Conservation (phyloP, 2,329 filamentous ascomycete genomes). For the Exophiala viscosa region DNA sequence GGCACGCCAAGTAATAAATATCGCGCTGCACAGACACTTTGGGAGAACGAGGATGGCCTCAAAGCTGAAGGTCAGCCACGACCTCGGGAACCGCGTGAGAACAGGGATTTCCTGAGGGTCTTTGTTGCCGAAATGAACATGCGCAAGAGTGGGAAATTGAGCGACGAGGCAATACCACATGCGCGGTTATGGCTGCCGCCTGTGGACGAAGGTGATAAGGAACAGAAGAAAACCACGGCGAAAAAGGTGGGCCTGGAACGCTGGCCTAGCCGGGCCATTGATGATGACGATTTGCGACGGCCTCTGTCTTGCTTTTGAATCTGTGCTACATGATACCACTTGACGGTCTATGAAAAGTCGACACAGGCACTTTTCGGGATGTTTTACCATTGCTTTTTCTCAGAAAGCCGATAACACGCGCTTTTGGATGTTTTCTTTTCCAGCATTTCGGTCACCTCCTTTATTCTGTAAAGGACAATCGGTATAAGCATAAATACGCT, state of each 20-base stretch:
- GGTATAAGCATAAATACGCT: too few species aligned
- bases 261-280: constrained; percentile 16
- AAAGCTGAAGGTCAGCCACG: constrained; percentile 37
- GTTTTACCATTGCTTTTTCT: too few species aligned
- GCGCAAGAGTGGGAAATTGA: constrained; percentile 60
- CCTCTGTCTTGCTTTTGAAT: neutral
- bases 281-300: constrained; percentile 2
- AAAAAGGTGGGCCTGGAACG: constrained; percentile 6
- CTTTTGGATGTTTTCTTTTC: too few species aligned
- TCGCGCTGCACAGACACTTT: constrained; percentile 29
- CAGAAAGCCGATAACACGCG: too few species aligned
- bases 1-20: constrained; percentile 30
- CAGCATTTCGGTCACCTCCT: too few species aligned
- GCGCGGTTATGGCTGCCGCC: constrained; percentile 61
- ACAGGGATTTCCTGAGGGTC: constrained; percentile 60
- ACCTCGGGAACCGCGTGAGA: constrained; percentile 61
- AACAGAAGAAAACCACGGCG: neutral
- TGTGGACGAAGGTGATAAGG: constrained; percentile 34
- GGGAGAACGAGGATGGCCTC: constrained; percentile 8
- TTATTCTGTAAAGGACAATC: too few species aligned
- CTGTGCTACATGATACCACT: too few species aligned
- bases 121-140: constrained; percentile 67
- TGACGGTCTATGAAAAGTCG: too few species aligned
- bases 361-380: too few species aligned
- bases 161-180: constrained; percentile 51